phyloP scores from a whole-genome alignment of 257 asterid genomes.

The Thymus mandschuricus region DNA sequence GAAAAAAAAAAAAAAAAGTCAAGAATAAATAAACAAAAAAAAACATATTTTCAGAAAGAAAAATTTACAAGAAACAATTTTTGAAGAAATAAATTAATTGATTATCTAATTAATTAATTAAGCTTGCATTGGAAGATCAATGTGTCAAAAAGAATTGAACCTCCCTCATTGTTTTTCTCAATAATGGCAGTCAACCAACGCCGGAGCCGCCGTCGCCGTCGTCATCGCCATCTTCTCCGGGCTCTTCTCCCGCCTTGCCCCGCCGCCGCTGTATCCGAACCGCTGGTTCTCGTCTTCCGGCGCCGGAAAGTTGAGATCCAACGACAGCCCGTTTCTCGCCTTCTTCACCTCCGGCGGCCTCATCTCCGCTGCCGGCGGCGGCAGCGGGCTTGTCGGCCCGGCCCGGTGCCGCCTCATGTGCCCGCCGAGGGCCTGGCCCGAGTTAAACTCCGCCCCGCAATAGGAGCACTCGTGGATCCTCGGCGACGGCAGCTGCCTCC shows the following conservation, averaged over 20 bases:
- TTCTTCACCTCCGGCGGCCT: constrained; percentile 28
- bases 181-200: constrained; percentile 63
- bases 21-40: background rate
- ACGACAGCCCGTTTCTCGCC: constrained; percentile 39
- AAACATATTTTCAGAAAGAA: background rate
- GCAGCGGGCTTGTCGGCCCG: constrained; percentile 17
- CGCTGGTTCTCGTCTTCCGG: constrained; percentile 53
- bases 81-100: background rate
- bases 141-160: constrained; percentile 33
- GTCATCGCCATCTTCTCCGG: constrained; percentile 46
- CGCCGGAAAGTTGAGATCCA: constrained; percentile 86
- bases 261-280: constrained; percentile 30
- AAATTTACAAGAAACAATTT: background rate
- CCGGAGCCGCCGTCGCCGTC: constrained; percentile 32
- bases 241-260: constrained; percentile 26
- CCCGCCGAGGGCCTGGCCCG: constrained; percentile 56
- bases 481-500: constrained; percentile 32
- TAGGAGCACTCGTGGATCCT: constrained; percentile 45
- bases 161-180: constrained; percentile 28
- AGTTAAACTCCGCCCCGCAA: constrained; percentile 47
- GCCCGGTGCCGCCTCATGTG: constrained; percentile 55
- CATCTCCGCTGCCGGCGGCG: constrained; percentile 21
- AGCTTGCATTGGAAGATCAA: constrained; percentile 28
- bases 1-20: background rate
- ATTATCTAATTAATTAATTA: background rate